Evolutionary conservation across 2,329 filamentous ascomycete species (phyloP), one percentile per base, ranked within the genome.

Genomic region (Colletotrichum tabaci): DNA sequence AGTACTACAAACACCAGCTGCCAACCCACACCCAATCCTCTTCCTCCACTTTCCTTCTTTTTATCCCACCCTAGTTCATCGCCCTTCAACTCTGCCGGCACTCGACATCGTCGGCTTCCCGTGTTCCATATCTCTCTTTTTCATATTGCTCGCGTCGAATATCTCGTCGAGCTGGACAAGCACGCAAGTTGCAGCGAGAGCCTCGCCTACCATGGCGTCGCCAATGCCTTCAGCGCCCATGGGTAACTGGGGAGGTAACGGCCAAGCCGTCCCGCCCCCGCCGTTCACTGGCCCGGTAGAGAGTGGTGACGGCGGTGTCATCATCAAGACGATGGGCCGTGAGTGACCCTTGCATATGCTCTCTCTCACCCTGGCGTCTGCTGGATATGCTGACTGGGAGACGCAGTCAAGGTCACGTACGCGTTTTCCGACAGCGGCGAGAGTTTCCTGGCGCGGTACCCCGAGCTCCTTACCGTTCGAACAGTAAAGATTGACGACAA

Each of bases 331-430:
- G 52, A 92, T 94, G 90, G 90, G 90, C 83, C 87, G 91, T 93
- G 89, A 80, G 90, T 84, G 67, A 61, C 68, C 50, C 56, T 74
- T 65, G 40, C 35, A 2, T 38, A 9, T 38, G 35, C 60, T 35
- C 44, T 67, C 35, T 35, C 9, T 16, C 56, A 55, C 13, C 64
- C 38, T 52, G 21, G 57, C n/a, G 13, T 42, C 40, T 21, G 42
- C 23, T 47, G 40, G 68, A 46, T 23, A 15, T 67, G 61, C 63
- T 70, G 66, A 60, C 69, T 61, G 38, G 44, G 26, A 65, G 61
- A 61, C 52, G 52, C 82, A 97, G 95, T 98, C 82, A 98, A 98
- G 87, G 93, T 98, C 61, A 91, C 97, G 73, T 99, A 98, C 83
- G 98, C 95, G 42, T 98, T 98, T 83, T 95, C 98, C 81, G 91